A percentile compares a stretch with the other conserved stretches of the same genome.
Evolutionary conservation across 2,329 filamentous ascomycete species (phyloP).

Genomic region (Ophiognomonia clavigignenti-juglandacearum): DNA sequence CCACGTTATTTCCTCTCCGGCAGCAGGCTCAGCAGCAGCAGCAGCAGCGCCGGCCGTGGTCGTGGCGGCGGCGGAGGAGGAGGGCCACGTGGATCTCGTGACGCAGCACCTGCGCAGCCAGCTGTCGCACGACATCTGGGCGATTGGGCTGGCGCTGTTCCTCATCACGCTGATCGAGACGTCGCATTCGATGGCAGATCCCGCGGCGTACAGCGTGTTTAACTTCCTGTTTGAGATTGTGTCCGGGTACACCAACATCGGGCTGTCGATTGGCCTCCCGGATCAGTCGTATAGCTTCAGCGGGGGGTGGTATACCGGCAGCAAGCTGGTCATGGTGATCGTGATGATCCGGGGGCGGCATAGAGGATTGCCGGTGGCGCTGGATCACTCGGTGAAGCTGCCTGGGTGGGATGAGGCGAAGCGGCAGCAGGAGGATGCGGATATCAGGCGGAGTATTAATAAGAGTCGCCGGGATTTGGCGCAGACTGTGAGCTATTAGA

Average conservation of each 20-base stretch:
- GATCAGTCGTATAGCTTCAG: slow-evolving; percentile 11
- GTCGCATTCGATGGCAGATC: slow-evolving; percentile 45
- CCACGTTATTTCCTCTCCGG: slow-evolving; percentile 15
- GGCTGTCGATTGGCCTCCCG: slow-evolving; percentile 6
- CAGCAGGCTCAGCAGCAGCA: too few relatives aligned
- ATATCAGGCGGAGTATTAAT: slow-evolving; percentile 11
- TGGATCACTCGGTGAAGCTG: slow-evolving; percentile 47
- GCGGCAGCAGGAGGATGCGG: slow-evolving; percentile 13
- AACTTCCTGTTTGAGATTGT: slow-evolving; percentile 56
- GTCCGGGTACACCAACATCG: slow-evolving; percentile 14
- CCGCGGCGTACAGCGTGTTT: slow-evolving; percentile 51
- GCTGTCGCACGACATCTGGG: slow-evolving; percentile 64
- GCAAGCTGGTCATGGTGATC: slow-evolving; percentile 13
- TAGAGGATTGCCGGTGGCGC: slow-evolving; percentile 48
- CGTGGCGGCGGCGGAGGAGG: too few relatives aligned
- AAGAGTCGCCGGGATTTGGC: neutral
- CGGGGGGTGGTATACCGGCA: slow-evolving; percentile 14
- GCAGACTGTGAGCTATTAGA: too few relatives aligned
- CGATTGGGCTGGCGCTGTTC: slow-evolving; percentile 55
- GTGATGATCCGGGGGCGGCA: slow-evolving; percentile 45
- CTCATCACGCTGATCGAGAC: slow-evolving; percentile 58
- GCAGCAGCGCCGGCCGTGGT: slow-evolving; percentile 3
- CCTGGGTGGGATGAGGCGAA: slow-evolving; percentile 30
- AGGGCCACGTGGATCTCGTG: slow-evolving; percentile 18
- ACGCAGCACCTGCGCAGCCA: slow-evolving; percentile 56